phyloP scores from a whole-genome alignment of 345 rosid species.

The Eucalyptus fibrosa region DNA sequence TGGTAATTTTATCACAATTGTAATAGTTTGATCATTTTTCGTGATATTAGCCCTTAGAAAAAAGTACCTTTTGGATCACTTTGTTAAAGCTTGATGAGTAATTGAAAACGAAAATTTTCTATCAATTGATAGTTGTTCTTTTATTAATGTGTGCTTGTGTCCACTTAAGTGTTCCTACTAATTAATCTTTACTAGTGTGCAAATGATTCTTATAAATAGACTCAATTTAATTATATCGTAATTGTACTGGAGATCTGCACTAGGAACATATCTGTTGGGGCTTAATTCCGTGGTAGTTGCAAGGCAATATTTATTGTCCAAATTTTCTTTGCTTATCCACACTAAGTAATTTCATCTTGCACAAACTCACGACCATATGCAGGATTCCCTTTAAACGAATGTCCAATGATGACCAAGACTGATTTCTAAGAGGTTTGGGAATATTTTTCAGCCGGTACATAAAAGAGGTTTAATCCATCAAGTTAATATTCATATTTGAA shows the following conservation, averaged over 20 bases:
- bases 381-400: neutral
- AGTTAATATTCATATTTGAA: no score
- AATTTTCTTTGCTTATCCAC: neutral
- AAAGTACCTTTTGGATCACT: neutral
- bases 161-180: neutral
- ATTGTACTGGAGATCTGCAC: no score
- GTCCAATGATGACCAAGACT: neutral
- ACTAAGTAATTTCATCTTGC: neutral
- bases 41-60: no score
- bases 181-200: neutral
- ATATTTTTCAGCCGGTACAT: neutral
- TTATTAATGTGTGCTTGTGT: no score
- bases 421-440: neutral
- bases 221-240: neutral
- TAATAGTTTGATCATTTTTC: no score
- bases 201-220: neutral
- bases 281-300: neutral
- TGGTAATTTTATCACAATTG: no score
- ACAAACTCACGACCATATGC: neutral
- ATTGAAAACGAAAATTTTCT: neutral
- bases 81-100: neutral
- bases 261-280: neutral
- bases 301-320: neutral
- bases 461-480: no score
- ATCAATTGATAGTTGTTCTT: no score